Evolutionary conservation across 2,329 filamentous ascomycete species (phyloP).

Genomic region (Torrubiella hemipterigena): DNA sequence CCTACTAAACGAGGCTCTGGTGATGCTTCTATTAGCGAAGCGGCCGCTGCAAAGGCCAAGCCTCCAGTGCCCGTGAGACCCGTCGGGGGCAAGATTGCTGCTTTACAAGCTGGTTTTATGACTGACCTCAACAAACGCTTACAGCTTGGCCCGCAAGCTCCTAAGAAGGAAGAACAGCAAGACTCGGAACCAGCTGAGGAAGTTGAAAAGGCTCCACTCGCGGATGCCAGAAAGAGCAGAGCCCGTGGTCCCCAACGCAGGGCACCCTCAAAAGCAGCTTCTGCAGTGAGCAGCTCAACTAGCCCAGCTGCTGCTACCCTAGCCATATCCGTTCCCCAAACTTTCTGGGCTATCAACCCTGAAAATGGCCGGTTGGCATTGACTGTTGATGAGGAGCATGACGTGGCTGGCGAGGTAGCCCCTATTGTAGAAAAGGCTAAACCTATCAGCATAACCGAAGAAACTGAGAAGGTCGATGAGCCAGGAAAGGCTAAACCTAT

Average conservation of each 20-base stretch:
- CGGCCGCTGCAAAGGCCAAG: slow-evolving; percentile 55
- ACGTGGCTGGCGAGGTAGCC: no score
- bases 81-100: slow-evolving; percentile 75
- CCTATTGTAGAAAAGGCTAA: slow-evolving; percentile 6
- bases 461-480: slow-evolving; percentile 3
- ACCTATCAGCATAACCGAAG: neutral
- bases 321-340: slow-evolving; percentile 33
- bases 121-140: slow-evolving; percentile 85
- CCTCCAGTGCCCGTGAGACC: slow-evolving; percentile 68
- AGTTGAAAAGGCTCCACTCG: slow-evolving; percentile 66
- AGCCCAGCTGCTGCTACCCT: slow-evolving; percentile 23
- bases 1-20: slow-evolving; percentile 39
- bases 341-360: slow-evolving; percentile 39
- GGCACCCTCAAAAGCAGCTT: slow-evolving; percentile 39
- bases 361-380: slow-evolving; percentile 32
- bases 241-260: slow-evolving; percentile 78
- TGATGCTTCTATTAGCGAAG: slow-evolving; percentile 28
- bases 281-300: slow-evolving; percentile 15
- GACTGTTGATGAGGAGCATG: no score
- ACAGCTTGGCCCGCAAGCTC: slow-evolving; percentile 69
- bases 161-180: slow-evolving; percentile 59
- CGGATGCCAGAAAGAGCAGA: slow-evolving; percentile 80
- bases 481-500: slow-evolving; percentile 6
- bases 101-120: slow-evolving; percentile 83
- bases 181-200: slow-evolving; percentile 43